Base-by-base conservation (phyloP, 2,329 filamentous ascomycete genomes). In the Aspergillus awamori region DNA sequence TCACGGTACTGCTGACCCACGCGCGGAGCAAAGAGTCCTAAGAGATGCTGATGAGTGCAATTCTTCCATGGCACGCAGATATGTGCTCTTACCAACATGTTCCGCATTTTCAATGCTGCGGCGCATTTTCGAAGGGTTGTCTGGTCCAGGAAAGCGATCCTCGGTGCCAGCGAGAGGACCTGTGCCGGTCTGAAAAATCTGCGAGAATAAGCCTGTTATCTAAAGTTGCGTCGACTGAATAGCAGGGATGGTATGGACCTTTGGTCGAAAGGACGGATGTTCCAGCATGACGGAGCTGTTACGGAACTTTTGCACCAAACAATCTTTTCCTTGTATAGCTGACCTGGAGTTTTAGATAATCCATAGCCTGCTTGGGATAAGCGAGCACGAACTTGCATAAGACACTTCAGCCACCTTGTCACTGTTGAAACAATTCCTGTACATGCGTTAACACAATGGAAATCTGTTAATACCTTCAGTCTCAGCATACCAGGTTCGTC, bases 231-330 rank as follows among this genome's bases (percentile, higher is more conserved):
- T 51, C 11, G 33, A 36, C 17, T 15, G 26, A 15, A 22, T 45
- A 17, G 30, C 3, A 41, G 26, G 47, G 51, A 53, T 57, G 61
- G 38, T n/a, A 60, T 73, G 67, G 75, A 93, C 90, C 83, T 96
- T 96, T 0, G 95, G 95, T 0, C 92, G 88, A 70, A 92, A 96
- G 56, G 89, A 87, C 0, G 87, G 82, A 10, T 88, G 86, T 77
- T 98, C 93, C 0, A 94, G 82, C 92, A 98, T 97, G 30, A 99
- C 93, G 0, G 92, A 94, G 41, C 92, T 97, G 80, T 99, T 99
- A 38, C 95, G 89, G 72, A 99, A 99, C 74, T 98, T 97, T 75
- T 96, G 91, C 6, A 97, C 87, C 0, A 98, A 83, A 65, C 92
- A 94, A 72, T 97, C 93, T 65, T 90, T 89, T 49, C 95, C 95